These are phyloP conservation scores for Fomitopsis pulvina DNA, from an alignment of 768 basidiomycete genomes.

Conservation along the genomic window DNA sequence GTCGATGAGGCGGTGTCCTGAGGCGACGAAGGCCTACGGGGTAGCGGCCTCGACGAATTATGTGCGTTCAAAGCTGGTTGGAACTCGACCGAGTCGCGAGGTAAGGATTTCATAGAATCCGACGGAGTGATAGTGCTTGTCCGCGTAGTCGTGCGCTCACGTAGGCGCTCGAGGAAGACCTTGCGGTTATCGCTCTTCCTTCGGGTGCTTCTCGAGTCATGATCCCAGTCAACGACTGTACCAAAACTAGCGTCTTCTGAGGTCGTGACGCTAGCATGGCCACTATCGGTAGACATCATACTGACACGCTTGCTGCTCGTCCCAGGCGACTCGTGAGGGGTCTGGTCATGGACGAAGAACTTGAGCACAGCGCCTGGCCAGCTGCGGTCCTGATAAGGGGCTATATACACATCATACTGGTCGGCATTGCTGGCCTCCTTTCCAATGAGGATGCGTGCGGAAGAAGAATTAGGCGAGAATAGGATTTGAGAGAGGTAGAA, in stretches of 20 bases:
- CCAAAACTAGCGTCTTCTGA: conserved; percentile 9
- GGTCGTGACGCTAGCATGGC: background rate
- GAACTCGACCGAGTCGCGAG: background rate
- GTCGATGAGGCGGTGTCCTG: background rate
- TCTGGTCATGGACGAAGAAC: conserved; percentile 55
- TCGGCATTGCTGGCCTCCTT: conserved; percentile 50
- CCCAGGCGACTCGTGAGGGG: conserved; percentile 29
- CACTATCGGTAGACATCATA: conserved; percentile 2
- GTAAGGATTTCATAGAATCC: background rate
- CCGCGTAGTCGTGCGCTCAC: conserved; percentile 13
- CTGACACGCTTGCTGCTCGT: conserved; percentile 1
- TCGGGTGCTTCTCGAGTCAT: conserved; percentile 3
- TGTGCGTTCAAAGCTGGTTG: background rate
- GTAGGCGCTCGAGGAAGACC: conserved; percentile 18
- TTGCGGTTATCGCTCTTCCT: conserved; percentile 10
- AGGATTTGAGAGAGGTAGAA: conserved; percentile 63
- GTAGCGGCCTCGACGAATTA: conserved; percentile 9
- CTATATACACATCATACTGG: conserved; percentile 49
- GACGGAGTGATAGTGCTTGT: background rate
- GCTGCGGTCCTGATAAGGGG: conserved; percentile 41
- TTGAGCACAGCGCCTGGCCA: conserved; percentile 56
- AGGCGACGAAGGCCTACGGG: conserved; percentile 7
- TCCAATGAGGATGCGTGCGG: conserved; percentile 53
- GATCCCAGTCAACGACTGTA: conserved; percentile 11
- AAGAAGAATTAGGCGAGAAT: conserved; percentile 55